Evolutionary conservation across 2,329 filamentous ascomycete species (phyloP).

Genomic region (Sclerotinia trifoliorum): DNA sequence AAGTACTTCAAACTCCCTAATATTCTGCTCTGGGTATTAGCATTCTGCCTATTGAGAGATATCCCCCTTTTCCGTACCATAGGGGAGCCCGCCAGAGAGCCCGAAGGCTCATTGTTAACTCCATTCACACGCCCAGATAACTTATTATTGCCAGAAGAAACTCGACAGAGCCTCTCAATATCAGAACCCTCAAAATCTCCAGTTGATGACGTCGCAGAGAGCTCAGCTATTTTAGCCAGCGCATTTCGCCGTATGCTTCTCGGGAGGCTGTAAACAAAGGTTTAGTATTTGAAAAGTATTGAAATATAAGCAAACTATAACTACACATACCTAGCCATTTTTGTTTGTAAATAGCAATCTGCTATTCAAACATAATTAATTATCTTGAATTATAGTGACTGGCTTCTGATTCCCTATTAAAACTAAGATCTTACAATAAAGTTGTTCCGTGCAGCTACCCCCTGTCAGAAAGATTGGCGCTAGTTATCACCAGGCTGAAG

Average conservation of each 20-base stretch:
- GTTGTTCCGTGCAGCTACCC: conserved; percentile 32
- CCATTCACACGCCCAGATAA: conserved; percentile 50
- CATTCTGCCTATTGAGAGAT: background rate
- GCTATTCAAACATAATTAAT: background rate
- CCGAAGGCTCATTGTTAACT: conserved; percentile 43
- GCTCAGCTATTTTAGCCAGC: conserved; percentile 62
- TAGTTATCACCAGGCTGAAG: conserved; percentile 31
- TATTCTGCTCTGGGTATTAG: conserved; percentile 55
- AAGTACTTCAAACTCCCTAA: conserved; percentile 88
- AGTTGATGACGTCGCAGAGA: conserved; percentile 56
- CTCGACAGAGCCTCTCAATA: conserved; percentile 60
- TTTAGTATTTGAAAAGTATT: background rate
- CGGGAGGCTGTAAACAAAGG: conserved; percentile 37
- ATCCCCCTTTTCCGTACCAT: conserved; percentile 50
- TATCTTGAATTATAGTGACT: background rate
- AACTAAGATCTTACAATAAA: background rate
- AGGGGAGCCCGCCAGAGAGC: conserved; percentile 53
- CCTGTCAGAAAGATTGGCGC: conserved; percentile 28
- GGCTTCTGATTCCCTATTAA: background rate
- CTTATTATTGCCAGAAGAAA: conserved; percentile 50
- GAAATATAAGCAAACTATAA: background rate
- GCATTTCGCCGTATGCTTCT: conserved; percentile 61
- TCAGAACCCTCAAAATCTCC: conserved; percentile 61
- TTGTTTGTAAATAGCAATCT: background rate
- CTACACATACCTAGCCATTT: conserved; percentile 19